Conservation (phyloP, 352 stramenopile species). For the Phytophthora aleatoria region DNA sequence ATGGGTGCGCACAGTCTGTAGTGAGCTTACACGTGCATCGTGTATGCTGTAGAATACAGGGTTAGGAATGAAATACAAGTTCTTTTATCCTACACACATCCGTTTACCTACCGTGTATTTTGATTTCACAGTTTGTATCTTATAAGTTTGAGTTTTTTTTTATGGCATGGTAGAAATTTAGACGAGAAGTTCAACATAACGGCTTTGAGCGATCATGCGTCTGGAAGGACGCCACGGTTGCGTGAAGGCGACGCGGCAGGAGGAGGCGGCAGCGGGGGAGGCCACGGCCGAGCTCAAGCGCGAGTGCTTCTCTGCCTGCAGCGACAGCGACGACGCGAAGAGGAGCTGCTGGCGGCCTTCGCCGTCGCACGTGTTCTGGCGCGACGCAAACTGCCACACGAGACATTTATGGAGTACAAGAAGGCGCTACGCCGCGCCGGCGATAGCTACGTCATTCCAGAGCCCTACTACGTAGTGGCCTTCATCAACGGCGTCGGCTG, state of each 20-base stretch:
- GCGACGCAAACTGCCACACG: constrained; percentile 21
- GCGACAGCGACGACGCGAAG: constrained; percentile 17
- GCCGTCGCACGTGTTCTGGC: constrained; percentile 26
- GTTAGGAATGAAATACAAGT: constrained; percentile 22
- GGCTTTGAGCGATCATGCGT: constrained; percentile 10
- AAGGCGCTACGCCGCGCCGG: constrained; percentile 22
- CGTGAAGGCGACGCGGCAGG: constrained; percentile 1
- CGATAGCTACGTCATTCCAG: constrained; percentile 25
- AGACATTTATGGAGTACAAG: constrained; percentile 36
- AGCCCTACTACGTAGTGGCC: constrained; percentile 32
- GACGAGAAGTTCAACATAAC: constrained; percentile 19
- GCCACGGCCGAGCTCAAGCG: constrained; percentile 26
- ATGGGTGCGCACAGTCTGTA: constrained; percentile 1
- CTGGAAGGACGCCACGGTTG: constrained; percentile 20
- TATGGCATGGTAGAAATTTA: too few relatives aligned
- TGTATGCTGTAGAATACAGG: constrained; percentile 23
- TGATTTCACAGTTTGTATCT: too few relatives aligned
- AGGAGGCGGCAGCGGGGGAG: constrained; percentile 19
- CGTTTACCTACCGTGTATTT: too few relatives aligned
- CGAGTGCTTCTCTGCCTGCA: constrained; percentile 9
- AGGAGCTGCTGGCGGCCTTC: constrained; percentile 27
- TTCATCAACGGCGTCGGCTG: constrained; percentile 33
- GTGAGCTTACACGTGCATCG: constrained; percentile 4
- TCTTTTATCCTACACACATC: background rate
- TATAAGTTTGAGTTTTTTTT: too few relatives aligned